phyloP scores from a whole-genome alignment of 2,329 filamentous ascomycete genomes.

The Beauveria bassiana region DNA sequence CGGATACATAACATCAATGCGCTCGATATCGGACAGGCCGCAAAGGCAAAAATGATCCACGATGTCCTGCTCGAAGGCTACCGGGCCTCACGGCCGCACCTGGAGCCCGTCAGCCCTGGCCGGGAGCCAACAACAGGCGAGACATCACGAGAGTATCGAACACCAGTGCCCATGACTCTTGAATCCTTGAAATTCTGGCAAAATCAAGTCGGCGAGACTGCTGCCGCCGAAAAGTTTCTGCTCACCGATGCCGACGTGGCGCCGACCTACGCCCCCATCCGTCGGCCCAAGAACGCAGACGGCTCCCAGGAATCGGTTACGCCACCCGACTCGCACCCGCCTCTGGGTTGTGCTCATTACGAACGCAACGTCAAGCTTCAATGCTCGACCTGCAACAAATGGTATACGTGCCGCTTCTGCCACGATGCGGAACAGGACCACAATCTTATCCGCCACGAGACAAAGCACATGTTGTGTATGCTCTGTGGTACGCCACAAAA shows the following conservation, averaged over 20 bases:
- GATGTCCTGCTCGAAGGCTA: constrained; percentile 63
- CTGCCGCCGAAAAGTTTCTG: constrained; percentile 35
- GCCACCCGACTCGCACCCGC: constrained; percentile 28
- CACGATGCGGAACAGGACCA: constrained; percentile 81
- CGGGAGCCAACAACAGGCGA: constrained; percentile 18
- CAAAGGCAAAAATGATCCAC: constrained; percentile 69
- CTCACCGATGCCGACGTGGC: constrained; percentile 54
- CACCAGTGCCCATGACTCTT: constrained; percentile 34
- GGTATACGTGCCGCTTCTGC: constrained; percentile 94
- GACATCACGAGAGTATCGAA: constrained; percentile 12
- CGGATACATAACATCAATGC: constrained; percentile 64
- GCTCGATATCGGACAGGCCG: constrained; percentile 45
- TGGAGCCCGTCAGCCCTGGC: constrained; percentile 26
- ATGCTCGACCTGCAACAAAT: constrained; percentile 79
- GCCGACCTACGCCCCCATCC: constrained; percentile 58
- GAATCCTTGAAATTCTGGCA: constrained; percentile 55
- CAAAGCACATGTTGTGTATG: constrained; percentile 97
- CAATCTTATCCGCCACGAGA: constrained; percentile 69
- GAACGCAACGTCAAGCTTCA: constrained; percentile 93
- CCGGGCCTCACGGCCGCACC: constrained; percentile 24
- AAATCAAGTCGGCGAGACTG: constrained; percentile 33
- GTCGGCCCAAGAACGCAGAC: constrained; percentile 34
- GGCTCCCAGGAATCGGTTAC: constrained; percentile 30
- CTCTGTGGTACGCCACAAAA: constrained; percentile 78
- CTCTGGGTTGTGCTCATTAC: constrained; percentile 84